Percentiles rank a stretch among this genome's conserved stretches.
phyloP scores from a whole-genome alignment of 139 green algal species.

The Coccomyxa sp. region DNA sequence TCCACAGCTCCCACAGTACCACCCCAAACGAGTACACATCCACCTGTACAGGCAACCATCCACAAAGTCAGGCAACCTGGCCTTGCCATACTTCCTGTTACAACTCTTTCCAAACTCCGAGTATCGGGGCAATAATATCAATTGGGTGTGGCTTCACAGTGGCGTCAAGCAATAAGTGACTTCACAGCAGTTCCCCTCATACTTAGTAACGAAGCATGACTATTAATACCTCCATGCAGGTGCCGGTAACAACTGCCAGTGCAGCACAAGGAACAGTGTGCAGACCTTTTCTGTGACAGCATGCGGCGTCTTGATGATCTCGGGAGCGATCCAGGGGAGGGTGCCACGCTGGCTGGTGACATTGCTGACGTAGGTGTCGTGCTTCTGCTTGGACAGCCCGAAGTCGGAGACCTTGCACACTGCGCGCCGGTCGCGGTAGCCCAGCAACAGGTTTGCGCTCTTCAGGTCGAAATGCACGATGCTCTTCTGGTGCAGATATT shows the following conservation, averaged over 20 bases:
- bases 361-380: conserved; percentile 65
- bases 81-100: no score
- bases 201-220: no score
- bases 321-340: conserved; percentile 74
- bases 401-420: conserved; percentile 80
- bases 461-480: conserved; percentile 85
- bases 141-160: no score
- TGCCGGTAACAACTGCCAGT: no score
- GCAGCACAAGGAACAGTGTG: no score
- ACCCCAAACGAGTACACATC: conserved; percentile 71
- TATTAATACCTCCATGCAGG: no score
- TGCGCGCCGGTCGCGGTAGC: conserved; percentile 55
- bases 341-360: conserved; percentile 68
- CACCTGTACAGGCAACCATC: conserved; percentile 16
- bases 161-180: no score
- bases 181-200: no score
- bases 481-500: conserved; percentile 69
- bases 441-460: conserved; percentile 63
- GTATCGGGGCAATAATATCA: no score
- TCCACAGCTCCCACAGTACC: conserved; percentile 77
- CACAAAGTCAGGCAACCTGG: not conserved
- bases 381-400: conserved; percentile 62
- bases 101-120: no score
- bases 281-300: conserved; percentile 48
- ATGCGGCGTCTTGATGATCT: conserved; percentile 70